Base-by-base conservation (phyloP, 2,329 filamentous ascomycete genomes). In the Aspergillus alliaceus region DNA sequence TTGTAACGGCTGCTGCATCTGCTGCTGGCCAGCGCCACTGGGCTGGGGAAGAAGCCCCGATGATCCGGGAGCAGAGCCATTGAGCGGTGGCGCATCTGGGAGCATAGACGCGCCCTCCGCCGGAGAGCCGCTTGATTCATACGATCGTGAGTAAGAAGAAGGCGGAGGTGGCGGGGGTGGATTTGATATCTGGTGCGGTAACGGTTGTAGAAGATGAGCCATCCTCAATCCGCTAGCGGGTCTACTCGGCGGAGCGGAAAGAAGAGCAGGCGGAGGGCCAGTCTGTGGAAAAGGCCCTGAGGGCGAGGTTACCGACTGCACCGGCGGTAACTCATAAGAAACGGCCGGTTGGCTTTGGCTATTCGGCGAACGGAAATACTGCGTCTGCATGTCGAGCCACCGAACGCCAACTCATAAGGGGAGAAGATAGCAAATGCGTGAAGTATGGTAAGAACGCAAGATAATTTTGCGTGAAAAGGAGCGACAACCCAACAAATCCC, bases 1-100 rank as follows among this genome's bases (percentile, higher is more conserved):
- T 48, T 72, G 91, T 31, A 89, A 85, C 66, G 90, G 89, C 63
- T 84, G 73, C 68, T 81, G 73, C 68, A 81, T 86, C 65, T 90
- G 73, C 68, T 63, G 61, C 44, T 84, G 73, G 66, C 80, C 82
- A 35, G 82, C 79, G 24, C 79, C 74, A 27, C 69, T 68, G 29
- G 73, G 65, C 55, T 74, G 72, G 54, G 66, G 65, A 15, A 70
- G 31, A 15, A 69, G 58, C 35, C 62, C 64, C 20, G 69, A 24
- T 71, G 74, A 48, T 71, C 76, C 64, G 69, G 75, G 46, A 63
- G 75, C 32, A 64, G 78, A 55, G 67, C 79, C 65, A 75, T 76
- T 61, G 67, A 76, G 58, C 56, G 64, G 59, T 25, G 62, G 65
- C 22, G 62, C 68, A 63, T 74, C 80, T 39, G 63, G 72, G 51